Percentiles rank a stretch among this genome's conserved stretches.
These are phyloP conservation scores for Phytophthora aleatoria DNA, from an alignment of 352 stramenopile species.

Conservation along the genomic window DNA sequence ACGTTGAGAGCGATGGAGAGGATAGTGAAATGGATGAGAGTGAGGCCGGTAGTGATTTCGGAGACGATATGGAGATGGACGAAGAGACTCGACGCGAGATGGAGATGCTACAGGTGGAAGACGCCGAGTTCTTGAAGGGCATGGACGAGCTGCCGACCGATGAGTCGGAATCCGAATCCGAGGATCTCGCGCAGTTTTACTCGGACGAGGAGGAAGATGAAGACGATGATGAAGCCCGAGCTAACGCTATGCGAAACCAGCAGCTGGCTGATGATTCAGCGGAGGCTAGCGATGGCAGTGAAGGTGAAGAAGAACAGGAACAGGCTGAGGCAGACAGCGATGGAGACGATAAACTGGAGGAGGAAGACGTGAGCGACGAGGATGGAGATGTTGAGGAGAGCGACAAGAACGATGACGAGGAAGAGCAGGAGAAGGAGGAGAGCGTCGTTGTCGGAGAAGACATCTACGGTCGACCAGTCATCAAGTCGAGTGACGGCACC, in stretches of 20 bases:
- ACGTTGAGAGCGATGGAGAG: slow-evolving; percentile 31
- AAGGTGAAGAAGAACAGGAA: slow-evolving; percentile 26
- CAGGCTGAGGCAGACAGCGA: slow-evolving; percentile 9
- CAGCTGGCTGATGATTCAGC: slow-evolving; percentile 22
- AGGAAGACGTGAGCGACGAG: slow-evolving; percentile 35
- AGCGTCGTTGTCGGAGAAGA: slow-evolving; percentile 69
- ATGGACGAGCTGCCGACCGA: slow-evolving; percentile 88
- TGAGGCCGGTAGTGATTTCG: slow-evolving; percentile 28
- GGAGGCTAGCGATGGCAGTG: slow-evolving; percentile 19
- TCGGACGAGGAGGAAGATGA: slow-evolving; percentile 64
- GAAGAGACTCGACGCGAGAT: slow-evolving; percentile 82
- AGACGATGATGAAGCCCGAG: slow-evolving; percentile 45
- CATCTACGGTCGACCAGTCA: slow-evolving; percentile 81
- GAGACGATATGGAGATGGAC: slow-evolving; percentile 72
- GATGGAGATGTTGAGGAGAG: slow-evolving; percentile 27
- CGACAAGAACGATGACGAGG: slow-evolving; percentile 21
- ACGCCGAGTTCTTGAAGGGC: slow-evolving; percentile 80
- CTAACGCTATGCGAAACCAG: slow-evolving; percentile 67
- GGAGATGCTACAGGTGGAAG: slow-evolving; percentile 74
- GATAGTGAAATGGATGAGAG: slow-evolving; percentile 32
- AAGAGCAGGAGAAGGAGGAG: slow-evolving; percentile 38
- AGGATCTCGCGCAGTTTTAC: slow-evolving; percentile 73
- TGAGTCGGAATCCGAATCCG: slow-evolving; percentile 75
- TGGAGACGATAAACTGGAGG: slow-evolving; percentile 32
- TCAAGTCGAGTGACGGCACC: slow-evolving; percentile 45